Evolutionary conservation across 495 filamentous ascomycete species (phyloP), one percentile per base, ranked within the genome.

Genomic region (Hypoxylon crocopeplum): DNA sequence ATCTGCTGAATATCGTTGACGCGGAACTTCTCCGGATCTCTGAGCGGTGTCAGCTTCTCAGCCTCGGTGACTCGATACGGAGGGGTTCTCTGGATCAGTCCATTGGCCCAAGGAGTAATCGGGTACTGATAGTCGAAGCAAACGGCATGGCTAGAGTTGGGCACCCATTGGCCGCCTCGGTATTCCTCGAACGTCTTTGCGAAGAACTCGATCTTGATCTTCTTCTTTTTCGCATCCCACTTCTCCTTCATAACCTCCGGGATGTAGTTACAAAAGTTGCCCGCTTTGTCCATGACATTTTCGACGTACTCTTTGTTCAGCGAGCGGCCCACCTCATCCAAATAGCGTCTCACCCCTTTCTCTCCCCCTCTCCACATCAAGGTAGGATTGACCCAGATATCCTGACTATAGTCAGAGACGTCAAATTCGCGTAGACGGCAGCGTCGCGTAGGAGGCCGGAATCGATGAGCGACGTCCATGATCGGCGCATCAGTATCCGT

Each of bases 1-100:
- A 48, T 30, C 45, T 61, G 58, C 16, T 64, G 55, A n/a, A 64
- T 59, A 10, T 64, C 61, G 38, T 64, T 64, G 21, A 64, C 61
- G 30, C 61, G 61, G 37, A 64, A 64, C 37, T 19, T 59, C 48
- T 59, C 49, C 10, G 55, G 61, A 39, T 64, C 52, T 21, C 61
- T 50, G 15, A 64, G 17, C 13, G 55, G 61, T 22, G 55, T 59
- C 61, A 48, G 59, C n/a, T 12, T 46, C 11, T 59, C 61, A 4
- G 11, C 37, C 7, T 64, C 49, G 49, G 32, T 59, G 7, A 55
- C 44, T 2, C 29, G 38, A 16, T 59, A 55, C 5, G 44, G 10
- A n/a, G 19, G 32, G 0, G 27, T 29, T 2, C 10, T 17, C 7
- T 48, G 40, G 15, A 56, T 4, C 3, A 20, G 12, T 32, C 22